Evolutionary conservation across 2,329 filamentous ascomycete genomes (phyloP), one percentile per base, ranked within the genome.

Genomic region (Lasiodiplodia hormozganensis): DNA sequence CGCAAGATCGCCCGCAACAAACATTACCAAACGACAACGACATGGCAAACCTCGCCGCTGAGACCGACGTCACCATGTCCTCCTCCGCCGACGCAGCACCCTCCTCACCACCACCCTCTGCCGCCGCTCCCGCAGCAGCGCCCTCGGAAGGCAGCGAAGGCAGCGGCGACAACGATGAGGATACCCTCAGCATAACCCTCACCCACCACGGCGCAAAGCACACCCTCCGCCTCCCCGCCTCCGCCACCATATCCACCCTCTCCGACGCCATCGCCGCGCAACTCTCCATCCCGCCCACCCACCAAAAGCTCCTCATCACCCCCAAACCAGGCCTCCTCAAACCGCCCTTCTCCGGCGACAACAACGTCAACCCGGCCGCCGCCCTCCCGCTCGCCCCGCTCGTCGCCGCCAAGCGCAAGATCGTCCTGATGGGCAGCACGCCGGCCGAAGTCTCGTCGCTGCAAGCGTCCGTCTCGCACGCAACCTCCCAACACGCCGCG

Each of bases 251-350:
- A 38, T 74, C 79, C 57, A 81, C 91, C 73, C 86, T 93, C 47
- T 89, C 89, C 54, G 77, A 83, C 62, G 82, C 85, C 70, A 87
- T 92, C 72, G 82, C 86, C 68, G 76, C 80, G 53, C 77, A 79
- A 3, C 84, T 92, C 65, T 85, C 83, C 62, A 87, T 93, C 66
- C 89, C 90, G 0, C 77, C 80, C 0, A 76, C 82, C 11, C 89
- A 92, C 77, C 90, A 92, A 75, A 93, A 93, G 76, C 85, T 91
- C 76, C 80, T 85, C 70, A 84, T 92, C 71, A 84, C 88, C 16
- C 85, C 89, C 52, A 91, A 90, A 75, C 81, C 86, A 8, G 89
- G 89, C 34, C 81, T 92, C 1, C 83, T 91, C 31, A 90, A 89
- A 71, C 82, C 85, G 0, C 89, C 90, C 0, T 89, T 90, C 81